These are phyloP conservation scores for Cryptosporidium ryanae DNA, from an alignment of 169 alveolate genomes.

Conservation along the genomic window DNA sequence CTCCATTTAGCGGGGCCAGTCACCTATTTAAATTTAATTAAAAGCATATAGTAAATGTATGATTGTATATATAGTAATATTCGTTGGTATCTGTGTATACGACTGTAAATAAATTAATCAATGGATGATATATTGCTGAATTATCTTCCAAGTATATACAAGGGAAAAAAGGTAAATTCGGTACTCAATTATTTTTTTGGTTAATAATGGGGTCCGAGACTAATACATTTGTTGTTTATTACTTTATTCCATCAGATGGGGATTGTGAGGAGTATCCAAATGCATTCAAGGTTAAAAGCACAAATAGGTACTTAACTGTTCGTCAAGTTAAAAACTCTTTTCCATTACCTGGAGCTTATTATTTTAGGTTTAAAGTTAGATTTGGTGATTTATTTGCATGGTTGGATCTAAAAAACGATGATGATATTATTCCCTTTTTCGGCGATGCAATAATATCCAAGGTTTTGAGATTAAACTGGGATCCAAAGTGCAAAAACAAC, in stretches of 20 bases:
- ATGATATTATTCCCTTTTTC: constrained; percentile 43
- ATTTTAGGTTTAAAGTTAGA: constrained; percentile 64
- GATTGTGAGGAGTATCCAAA: constrained; percentile 53
- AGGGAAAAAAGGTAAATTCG: too few relatives aligned
- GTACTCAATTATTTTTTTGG: too few relatives aligned
- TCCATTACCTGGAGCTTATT: constrained; percentile 57
- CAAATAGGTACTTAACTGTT: constrained; percentile 11
- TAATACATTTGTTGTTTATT: constrained; percentile 6
- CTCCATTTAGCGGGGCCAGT: too few relatives aligned
- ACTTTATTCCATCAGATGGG: constrained; percentile 66
- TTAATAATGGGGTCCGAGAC: neutral
- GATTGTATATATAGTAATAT: too few relatives aligned
- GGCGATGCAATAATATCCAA: constrained; percentile 52
- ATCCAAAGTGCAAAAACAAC: neutral
- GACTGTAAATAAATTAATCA: too few relatives aligned
- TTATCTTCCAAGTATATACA: too few relatives aligned
- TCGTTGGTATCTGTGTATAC: too few relatives aligned
- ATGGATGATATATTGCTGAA: too few relatives aligned
- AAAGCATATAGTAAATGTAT: too few relatives aligned
- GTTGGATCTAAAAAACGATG: constrained; percentile 70
- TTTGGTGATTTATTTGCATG: constrained; percentile 46
- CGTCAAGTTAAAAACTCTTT: constrained; percentile 21
- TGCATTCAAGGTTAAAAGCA: constrained; percentile 21
- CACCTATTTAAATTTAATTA: too few relatives aligned
- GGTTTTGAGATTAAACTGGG: constrained; percentile 63